Conservation (phyloP, 2,329 filamentous ascomycete species). For the Tolypocladium album region DNA sequence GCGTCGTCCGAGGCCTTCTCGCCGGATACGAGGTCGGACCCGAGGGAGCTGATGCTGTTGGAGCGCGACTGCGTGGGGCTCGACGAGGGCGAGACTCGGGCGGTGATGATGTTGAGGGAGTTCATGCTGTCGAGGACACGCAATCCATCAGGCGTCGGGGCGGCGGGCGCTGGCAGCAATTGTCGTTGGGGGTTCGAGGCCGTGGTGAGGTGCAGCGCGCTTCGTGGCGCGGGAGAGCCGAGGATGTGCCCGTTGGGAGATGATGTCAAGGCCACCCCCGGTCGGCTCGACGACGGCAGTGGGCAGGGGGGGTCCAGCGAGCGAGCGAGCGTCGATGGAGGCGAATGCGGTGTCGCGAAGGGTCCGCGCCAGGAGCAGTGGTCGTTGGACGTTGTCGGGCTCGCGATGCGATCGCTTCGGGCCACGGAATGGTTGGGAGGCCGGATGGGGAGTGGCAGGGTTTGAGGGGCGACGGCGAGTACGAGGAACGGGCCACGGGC, state of each 20-base stretch:
- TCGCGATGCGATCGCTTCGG: neutral
- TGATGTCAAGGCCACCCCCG: neutral
- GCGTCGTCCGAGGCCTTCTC: conserved; percentile 22
- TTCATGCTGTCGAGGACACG: conserved; percentile 64
- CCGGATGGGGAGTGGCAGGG: neutral
- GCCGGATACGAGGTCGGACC: conserved; percentile 33
- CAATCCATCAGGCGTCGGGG: conserved; percentile 39
- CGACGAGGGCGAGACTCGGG: conserved; percentile 59
- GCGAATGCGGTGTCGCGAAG: neutral
- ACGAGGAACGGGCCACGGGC: no score
- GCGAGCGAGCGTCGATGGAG: neutral
- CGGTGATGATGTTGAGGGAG: conserved; percentile 88
- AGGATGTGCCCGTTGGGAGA: neutral
- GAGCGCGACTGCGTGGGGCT: conserved; percentile 47
- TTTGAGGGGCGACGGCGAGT: neutral
- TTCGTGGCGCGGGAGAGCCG: neutral
- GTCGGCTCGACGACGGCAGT: neutral
- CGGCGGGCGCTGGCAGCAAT: neutral
- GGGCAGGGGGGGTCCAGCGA: neutral
- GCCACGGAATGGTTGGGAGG: neutral
- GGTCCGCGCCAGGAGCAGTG: neutral
- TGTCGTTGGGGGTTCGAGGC: neutral
- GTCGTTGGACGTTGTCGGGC: neutral
- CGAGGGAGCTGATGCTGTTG: conserved; percentile 47
- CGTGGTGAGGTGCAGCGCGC: neutral